phyloP scores from a whole-genome alignment of 2,329 filamentous ascomycete genomes.

The Neofusicoccum kwambonambiense region DNA sequence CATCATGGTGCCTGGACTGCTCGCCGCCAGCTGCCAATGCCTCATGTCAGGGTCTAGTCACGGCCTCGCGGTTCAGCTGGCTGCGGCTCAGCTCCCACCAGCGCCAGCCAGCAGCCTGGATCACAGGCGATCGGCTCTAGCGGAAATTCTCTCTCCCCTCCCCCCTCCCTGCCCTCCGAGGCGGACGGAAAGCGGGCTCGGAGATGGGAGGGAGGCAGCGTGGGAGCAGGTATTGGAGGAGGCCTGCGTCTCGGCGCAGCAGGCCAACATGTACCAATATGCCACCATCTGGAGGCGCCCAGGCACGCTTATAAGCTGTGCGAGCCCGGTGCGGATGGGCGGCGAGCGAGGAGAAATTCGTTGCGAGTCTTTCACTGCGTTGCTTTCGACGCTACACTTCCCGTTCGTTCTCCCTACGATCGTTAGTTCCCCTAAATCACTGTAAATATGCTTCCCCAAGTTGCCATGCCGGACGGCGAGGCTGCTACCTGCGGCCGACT shows the following conservation, averaged over 20 bases:
- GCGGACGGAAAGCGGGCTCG: background rate
- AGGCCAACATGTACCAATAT: background rate
- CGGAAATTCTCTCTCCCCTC: background rate
- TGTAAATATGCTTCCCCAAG: conserved; percentile 1
- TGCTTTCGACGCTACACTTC: background rate
- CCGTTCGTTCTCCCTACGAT: background rate
- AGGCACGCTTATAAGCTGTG: background rate
- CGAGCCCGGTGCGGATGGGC: background rate
- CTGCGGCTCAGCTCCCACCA: background rate
- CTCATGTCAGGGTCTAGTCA: no score
- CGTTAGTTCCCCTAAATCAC: background rate
- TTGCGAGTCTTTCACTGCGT: background rate
- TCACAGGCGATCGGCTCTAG: background rate
- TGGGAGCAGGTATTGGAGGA: background rate
- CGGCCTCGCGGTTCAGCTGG: background rate
- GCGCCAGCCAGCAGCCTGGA: background rate
- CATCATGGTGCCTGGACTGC: conserved; percentile 5
- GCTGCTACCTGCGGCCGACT: background rate
- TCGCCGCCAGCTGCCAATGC: background rate
- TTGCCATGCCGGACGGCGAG: background rate
- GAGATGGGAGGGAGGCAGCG: background rate
- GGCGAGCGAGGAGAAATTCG: background rate
- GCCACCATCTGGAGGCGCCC: background rate
- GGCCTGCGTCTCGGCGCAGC: conserved; percentile 3
- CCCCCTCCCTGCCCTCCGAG: background rate